Evolutionary conservation across 805 yeast genomes (phyloP), one percentile per base, ranked within the genome.

Genomic region (Nakazawaea ernobii): DNA sequence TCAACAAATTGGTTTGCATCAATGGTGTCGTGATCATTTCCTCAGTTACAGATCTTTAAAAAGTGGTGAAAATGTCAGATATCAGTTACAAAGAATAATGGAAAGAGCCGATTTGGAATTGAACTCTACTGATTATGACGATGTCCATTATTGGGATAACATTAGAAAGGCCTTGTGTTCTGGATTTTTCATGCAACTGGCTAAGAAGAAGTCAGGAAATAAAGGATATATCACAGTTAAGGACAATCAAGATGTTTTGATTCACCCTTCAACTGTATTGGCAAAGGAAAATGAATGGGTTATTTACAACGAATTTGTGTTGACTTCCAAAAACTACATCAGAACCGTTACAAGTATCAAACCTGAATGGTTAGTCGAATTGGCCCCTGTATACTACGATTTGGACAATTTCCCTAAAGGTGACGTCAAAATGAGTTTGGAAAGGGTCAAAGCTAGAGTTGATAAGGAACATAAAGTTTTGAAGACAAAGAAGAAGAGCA

Each of bases 131-230:
- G 82, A 85, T 36, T 76, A 67, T 52, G 85, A 79, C 27, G 83
- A 81, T 58, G 79, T 77, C 44, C 60, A 62, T 37, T 90, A 87
- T 67, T 84, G 82, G 65, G 82, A 77, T 56, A 85, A 88, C 58
- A 82, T 94, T 53, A 76, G 95, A 49, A 86, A 85, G 63, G 96
- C 98, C 0, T 67, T 94, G 49, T 76, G 88, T 4, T 78, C 88
- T n/a, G 99, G 99, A 1, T 91, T 90, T 65, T 94, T 94, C 72
- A 91, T 94, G 98, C 99, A 94, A 70, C 95, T 87, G 47, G 98
- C 97, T 32, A 94, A 91, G 70, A 88, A 87, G 71, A 81, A 80
- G 69, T 78, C 86, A n/a, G 82, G 88, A 35, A 75, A 79, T 37
- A 85, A 84, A 58, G 91, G 87, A n/a, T 92, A 85, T 64, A 76